These are phyloP conservation scores for Lyophyllum semitale DNA, from an alignment of 768 basidiomycete species.

Conservation along the genomic window DNA sequence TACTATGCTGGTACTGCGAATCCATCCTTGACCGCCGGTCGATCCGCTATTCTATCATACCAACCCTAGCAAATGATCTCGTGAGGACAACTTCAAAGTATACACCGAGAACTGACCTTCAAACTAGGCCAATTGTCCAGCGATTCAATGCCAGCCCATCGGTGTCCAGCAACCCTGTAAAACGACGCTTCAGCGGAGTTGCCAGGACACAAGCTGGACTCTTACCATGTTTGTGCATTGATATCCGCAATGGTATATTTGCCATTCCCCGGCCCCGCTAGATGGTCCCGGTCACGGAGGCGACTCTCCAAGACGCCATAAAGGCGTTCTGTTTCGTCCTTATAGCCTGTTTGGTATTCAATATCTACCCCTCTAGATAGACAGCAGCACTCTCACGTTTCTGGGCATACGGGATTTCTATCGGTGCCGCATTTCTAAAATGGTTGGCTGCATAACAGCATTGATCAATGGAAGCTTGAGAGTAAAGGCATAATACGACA, in stretches of 20 bases:
- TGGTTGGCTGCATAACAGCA: constrained; percentile 9
- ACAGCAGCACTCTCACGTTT: constrained; percentile 8
- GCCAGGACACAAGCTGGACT: constrained; percentile 11
- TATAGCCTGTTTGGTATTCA: constrained; percentile 32
- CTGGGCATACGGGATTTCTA: constrained; percentile 19
- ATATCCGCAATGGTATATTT: constrained; percentile 43
- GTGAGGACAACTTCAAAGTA: neutral
- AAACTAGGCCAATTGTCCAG: constrained; percentile 42
- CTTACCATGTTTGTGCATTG: constrained; percentile 30
- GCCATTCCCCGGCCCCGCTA: constrained; percentile 37
- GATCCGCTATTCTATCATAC: constrained; percentile 25
- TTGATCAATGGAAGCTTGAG: neutral
- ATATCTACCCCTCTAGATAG: neutral
- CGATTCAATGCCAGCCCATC: constrained; percentile 32
- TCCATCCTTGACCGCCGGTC: constrained; percentile 23
- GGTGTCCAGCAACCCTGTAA: constrained; percentile 33
- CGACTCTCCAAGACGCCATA: constrained; percentile 50
- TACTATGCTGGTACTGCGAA: constrained; percentile 13
- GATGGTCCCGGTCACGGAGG: constrained; percentile 43
- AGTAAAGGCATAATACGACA: neutral
- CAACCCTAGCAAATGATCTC: constrained; percentile 18
- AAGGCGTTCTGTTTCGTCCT: constrained; percentile 48
- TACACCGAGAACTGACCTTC: constrained; percentile 23
- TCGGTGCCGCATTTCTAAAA: constrained; percentile 13
- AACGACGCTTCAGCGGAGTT: neutral